Conservation (phyloP, 73 alveolate genomes). For the Paramecium caudatum region DNA sequence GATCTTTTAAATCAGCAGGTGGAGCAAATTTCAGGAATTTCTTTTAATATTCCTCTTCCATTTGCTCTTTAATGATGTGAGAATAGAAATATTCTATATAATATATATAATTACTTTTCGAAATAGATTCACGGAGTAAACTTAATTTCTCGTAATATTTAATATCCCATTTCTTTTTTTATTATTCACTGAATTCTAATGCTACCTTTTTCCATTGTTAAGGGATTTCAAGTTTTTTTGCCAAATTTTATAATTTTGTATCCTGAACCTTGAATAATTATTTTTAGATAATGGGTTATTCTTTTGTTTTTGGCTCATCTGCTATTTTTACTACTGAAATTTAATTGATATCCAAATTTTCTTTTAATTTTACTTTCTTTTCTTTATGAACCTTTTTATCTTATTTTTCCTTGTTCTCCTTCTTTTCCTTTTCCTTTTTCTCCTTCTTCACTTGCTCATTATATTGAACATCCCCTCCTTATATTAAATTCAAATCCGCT, state of each 20-base stretch:
- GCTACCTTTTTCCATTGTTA: conserved; percentile 32
- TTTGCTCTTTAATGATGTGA: not conserved
- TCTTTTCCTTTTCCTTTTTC: not conserved
- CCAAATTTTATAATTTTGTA: not conserved
- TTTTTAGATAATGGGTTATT: not conserved
- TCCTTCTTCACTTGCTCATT: not conserved
- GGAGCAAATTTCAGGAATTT: not conserved
- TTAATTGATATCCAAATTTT: too few species aligned
- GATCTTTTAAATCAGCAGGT: conserved; percentile 50
- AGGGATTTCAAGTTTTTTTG: conserved; percentile 23
- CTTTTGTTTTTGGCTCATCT: not conserved
- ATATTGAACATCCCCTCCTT: not conserved
- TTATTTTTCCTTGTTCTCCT: not conserved
- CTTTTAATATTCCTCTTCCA: conserved; percentile 5
- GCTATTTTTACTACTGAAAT: not conserved
- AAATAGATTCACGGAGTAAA: not conserved
- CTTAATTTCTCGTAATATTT: conserved; percentile 48
- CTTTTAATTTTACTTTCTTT: too few species aligned
- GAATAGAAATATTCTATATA: not conserved
- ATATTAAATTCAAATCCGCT: not conserved
- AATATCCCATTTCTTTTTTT: not conserved
- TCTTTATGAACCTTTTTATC: not conserved
- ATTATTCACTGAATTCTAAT: not conserved
- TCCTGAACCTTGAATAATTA: not conserved
- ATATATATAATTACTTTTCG: conserved; percentile 31